Percentiles rank a stretch among this genome's conserved stretches.
Conservation (phyloP, 2,329 filamentous ascomycete species). For the Fusarium fracticaudum region DNA sequence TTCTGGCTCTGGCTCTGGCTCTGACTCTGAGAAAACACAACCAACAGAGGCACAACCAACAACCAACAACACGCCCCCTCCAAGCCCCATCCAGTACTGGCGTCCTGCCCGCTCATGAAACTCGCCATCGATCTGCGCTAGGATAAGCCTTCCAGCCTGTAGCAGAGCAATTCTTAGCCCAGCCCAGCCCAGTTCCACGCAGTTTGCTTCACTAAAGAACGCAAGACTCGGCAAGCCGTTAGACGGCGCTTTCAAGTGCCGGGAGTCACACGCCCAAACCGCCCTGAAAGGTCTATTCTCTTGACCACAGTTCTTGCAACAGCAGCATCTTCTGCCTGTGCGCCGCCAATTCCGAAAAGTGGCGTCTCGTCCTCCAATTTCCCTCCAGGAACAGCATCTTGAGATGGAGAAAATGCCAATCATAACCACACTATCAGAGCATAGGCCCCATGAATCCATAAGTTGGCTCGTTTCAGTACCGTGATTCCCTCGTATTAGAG, state of each 20-base stretch:
- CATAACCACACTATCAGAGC: not conserved
- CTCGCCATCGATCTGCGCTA: constrained; percentile 31
- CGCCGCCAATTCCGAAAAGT: constrained; percentile 10
- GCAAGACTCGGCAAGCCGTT: constrained; percentile 28
- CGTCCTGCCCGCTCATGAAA: constrained; percentile 20
- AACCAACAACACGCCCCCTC: not conserved
- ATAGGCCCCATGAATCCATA: not conserved
- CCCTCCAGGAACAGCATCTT: constrained; percentile 3
- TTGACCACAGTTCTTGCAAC: not conserved
- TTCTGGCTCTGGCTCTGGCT: not conserved
- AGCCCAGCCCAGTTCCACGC: not conserved
- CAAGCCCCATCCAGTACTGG: constrained; percentile 1
- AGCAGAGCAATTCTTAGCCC: not conserved
- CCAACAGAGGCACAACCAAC: constrained; percentile 11
- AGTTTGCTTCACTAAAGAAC: constrained; percentile 12
- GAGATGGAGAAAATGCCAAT: not conserved
- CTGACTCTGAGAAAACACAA: not conserved
- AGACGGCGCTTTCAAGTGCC: constrained; percentile 21
- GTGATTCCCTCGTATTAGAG: not conserved
- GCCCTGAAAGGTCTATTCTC: constrained; percentile 1
- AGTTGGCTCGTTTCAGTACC: not conserved
- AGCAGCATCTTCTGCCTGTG: not conserved
- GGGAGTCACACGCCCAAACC: constrained; percentile 12
- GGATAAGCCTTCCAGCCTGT: constrained; percentile 28
- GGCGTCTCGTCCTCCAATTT: constrained; percentile 16